These are phyloP conservation scores for Acanthochlamys bracteata DNA, from an alignment of 106 monocot species.

Conservation along the genomic window DNA sequence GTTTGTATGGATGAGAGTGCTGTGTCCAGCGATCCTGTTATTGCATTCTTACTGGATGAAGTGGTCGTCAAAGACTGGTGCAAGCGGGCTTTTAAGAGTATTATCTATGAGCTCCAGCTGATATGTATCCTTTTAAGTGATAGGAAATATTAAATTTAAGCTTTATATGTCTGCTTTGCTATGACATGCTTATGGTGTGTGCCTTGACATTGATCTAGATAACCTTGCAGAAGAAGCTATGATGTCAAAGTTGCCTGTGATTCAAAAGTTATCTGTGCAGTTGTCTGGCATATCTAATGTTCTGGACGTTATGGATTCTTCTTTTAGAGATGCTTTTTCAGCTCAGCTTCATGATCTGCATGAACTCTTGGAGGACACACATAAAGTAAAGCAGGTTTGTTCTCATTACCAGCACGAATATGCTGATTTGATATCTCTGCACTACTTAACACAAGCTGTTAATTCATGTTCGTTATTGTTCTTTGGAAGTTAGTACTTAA, in stretches of 20 bases:
- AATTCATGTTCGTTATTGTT: no score
- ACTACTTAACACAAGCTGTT: no score
- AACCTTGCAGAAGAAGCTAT: conserved; percentile 28
- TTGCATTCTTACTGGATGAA: conserved; percentile 95
- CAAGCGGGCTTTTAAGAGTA: conserved; percentile 40
- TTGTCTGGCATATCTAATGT: conserved; percentile 70
- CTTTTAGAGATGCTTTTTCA: conserved; percentile 39
- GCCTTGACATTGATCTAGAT: conserved; percentile 52
- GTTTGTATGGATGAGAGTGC: conserved; percentile 97
- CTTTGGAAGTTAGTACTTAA: no score
- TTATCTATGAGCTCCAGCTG: conserved; percentile 32
- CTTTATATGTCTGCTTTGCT: neutral
- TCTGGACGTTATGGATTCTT: conserved; percentile 73
- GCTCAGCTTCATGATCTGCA: conserved; percentile 61
- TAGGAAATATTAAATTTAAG: no score
- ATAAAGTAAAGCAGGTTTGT: conserved; percentile 78
- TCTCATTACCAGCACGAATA: neutral
- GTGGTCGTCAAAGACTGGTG: conserved; percentile 98
- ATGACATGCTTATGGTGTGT: neutral
- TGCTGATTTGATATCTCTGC: no score
- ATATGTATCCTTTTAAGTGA: conserved; percentile 65
- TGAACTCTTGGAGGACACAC: conserved; percentile 46
- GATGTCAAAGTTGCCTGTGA: conserved; percentile 28
- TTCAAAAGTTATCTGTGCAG: conserved; percentile 41
- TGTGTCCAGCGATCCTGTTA: conserved; percentile 90